phyloP scores from a whole-genome alignment of 805 yeast species.

The Candida nanaspora region DNA sequence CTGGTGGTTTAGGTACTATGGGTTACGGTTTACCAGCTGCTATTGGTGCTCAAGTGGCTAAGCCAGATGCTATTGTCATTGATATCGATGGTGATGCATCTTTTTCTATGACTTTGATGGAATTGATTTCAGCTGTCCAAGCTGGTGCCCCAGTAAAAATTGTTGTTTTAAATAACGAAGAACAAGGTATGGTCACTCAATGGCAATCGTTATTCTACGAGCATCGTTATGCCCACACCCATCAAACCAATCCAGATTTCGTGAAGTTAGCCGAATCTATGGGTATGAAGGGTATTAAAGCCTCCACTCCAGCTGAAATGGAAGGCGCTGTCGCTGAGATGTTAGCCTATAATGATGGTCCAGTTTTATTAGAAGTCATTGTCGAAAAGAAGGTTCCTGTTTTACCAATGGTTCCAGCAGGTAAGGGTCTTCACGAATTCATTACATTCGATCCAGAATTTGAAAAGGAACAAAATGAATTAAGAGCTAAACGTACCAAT shows the following conservation, averaged over 20 bases:
- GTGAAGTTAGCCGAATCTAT: conserved; percentile 89
- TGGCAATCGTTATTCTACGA: conserved; percentile 98
- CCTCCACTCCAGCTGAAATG: conserved; percentile 62
- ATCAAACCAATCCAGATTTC: conserved; percentile 91
- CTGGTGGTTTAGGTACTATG: conserved; percentile 99
- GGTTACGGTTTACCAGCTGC: conserved; percentile 97
- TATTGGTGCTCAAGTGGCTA: conserved; percentile 95
- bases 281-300: conserved; percentile 81
- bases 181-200: conserved; percentile 99
- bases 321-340: conserved; percentile 54
- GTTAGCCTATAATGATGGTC: conserved; percentile 67
- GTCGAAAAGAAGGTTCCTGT: conserved; percentile 95
- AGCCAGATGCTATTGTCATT: conserved; percentile 89
- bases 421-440: conserved; percentile 90
- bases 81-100: conserved; percentile 99
- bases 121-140: conserved; percentile 90
- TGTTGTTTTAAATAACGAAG: conserved; percentile 89
- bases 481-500: conserved; percentile 66
- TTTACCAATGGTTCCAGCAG: conserved; percentile 96
- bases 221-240: conserved; percentile 96
- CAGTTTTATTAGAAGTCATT: conserved; percentile 82
- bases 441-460: conserved; percentile 78
- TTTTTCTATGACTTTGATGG: conserved; percentile 96
- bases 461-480: conserved; percentile 60
- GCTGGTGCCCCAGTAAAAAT: conserved; percentile 87